Evolutionary conservation across 2,329 filamentous ascomycete species (phyloP), one percentile per base, ranked within the genome.

Genomic region (Penicillium frequentans): DNA sequence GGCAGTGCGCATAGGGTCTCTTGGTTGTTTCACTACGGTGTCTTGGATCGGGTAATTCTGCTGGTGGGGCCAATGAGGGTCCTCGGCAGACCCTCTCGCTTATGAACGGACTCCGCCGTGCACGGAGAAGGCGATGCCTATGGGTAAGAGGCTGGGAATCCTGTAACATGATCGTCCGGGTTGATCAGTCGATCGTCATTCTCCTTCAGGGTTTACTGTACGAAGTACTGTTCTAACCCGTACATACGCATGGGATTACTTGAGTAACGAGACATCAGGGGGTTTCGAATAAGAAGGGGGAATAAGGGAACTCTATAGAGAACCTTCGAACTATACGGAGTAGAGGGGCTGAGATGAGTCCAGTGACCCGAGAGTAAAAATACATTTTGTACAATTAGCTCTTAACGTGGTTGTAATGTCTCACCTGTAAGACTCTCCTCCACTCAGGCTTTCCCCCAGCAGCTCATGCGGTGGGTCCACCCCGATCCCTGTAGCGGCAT

Each of bases 81-180:
- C 24, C 11, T 16, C 24, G 26, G 24, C 19, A 35, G 33, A 27
- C 27, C 33, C 47, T 31, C 54, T 57, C 52, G 54, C 58, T 60
- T 59, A 50, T 27, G 53, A 13, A 31, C 29, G 29, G 29, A 31
- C 29, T 31, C 29, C 29, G 11, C 31, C 31, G 31, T 33, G 31
- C 31, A 16, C 31, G 31, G 31, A 16, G 5, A 16, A 33, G 31
- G 31, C 31, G 31, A 33, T 33, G 31, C 31, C 14, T 33, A 13
- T 33, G 14, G 29, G 23, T 31, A 23, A 50, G 21, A 26, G 16
- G 21, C 6, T 37, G 7, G 27, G 10, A 9, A 31, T 50, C 13
- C 55, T 58, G 56, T 58, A 53, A 61, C 58, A 58, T 52, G 58
- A 61, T 58, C 56, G 50, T 23, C 58, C 52, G 43, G 45, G 52